Evolutionary conservation across 2,329 filamentous ascomycete genomes (phyloP), one percentile per base, ranked within the genome.

Genomic region (Exophiala calicioides): DNA sequence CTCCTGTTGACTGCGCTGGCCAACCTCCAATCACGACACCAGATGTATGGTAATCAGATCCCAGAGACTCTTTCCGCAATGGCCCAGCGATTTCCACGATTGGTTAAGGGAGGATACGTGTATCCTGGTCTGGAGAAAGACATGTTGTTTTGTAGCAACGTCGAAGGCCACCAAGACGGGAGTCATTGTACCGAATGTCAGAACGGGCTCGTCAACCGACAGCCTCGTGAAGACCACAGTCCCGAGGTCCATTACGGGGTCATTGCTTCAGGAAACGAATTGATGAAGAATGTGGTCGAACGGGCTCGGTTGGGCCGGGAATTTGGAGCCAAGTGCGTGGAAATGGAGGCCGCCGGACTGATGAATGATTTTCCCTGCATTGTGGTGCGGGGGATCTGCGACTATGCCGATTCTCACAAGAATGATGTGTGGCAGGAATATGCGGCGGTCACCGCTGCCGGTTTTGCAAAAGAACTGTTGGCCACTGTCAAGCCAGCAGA

Each of bases 1-100:
- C 37, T 59, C 16, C 58, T 62, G 12, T 51, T 60, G 5, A 31
- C 40, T 34, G 54, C 56, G 15, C 27, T 61, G n/a, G n/a, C 44
- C 4, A 35, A 41, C 13, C 23, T 60, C 18, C 46, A 54, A 29
- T 47, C 52, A 27, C 5, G 41, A 19, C 55, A 60, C 40, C 35
- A 50, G 21, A 45, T 47, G 19, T 21, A 52, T 5, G 38, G 21
- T 9, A 19, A 23, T 16, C 21, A 38, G 10, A 27, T 52, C 8
- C 8, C 30, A 5, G 16, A 35, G 12, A 35, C 15, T 12, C 26
- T 46, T 20, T n/a, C 24, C 4, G 35, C 12, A 10, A 33, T 39
- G 1, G n/a, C 33, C 27, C 7, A 27, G 16, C 12, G 23, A 29
- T 29, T 23, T 10, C 15, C 24, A 10, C 23, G 15, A 12, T 16